Evolutionary conservation across 2,329 filamentous ascomycete species (phyloP), one percentile per base, ranked within the genome.

Genomic region (Fusarium ramigenum): DNA sequence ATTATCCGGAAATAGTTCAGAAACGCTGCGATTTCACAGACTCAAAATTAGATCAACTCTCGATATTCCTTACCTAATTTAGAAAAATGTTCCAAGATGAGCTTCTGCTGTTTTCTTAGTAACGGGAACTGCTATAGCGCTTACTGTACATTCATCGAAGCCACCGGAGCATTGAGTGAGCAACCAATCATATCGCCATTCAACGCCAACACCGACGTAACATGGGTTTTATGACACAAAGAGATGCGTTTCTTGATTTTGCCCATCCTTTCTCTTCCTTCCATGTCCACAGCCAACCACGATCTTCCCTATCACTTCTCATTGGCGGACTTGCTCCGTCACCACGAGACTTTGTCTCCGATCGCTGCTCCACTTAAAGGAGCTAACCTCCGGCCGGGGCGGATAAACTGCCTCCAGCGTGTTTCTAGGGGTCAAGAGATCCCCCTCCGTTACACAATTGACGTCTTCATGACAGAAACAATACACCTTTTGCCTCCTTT

Each of bases 251-350:
- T 67, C 21, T 54, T 32, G n/a, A 54, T 28, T 39, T 66, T 25
- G 46, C 60, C 59, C 54, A 25, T 49, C 47, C n/a, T 50, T 23
- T 23, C 30, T 23, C 47, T 34, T 34, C 47, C 25, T 42, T 25
- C 14, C 43, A 32, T 53, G 39, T 18, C n/a, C 39, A 28, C 16
- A 28, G 46, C 18, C 34, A 56, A 18, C 21, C 16, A 39, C 16
- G 32, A 44, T 32, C 16, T 18, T 25, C 15, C 14, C 18, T 32
- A 19, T 54, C 12, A 5, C 11, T 5, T 37, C 9, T 63, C 1
- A 68, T 68, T 72, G 68, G 69, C 25, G 69, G 69, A 68, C 32
- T 34, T 9, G 14, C 68, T 72, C 69, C 68, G 63, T 21, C 6
- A 39, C 30, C 37, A 70, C 25, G 34, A 66, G 53, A 56, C 40